phyloP scores from a whole-genome alignment of 176 grass and related monocot species.

The Phyllostachys edulis region DNA sequence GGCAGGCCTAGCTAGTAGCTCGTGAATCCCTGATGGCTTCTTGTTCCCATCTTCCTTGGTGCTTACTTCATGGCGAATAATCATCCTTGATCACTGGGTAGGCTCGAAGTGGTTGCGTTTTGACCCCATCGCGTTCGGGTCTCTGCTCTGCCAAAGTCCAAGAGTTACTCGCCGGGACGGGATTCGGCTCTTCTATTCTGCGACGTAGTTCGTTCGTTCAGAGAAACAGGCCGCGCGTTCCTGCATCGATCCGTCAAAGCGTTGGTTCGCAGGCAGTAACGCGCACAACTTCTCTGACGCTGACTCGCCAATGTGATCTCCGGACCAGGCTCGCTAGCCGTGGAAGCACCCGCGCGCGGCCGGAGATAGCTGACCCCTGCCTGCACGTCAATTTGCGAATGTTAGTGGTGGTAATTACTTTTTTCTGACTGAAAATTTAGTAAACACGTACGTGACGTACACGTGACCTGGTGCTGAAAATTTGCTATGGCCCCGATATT shows the following conservation, averaged over 20 bases:
- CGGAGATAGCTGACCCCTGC: too few relatives aligned
- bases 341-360: too few relatives aligned
- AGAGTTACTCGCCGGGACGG: neutral
- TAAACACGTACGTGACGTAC: too few relatives aligned
- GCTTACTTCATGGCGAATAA: neutral
- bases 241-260: neutral
- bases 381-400: too few relatives aligned
- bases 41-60: neutral
- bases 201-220: neutral
- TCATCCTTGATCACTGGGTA: neutral
- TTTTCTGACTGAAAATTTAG: too few relatives aligned
- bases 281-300: neutral
- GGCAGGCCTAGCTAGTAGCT: neutral
- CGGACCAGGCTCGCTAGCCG: too few relatives aligned
- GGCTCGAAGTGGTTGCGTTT: neutral
- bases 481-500: too few relatives aligned
- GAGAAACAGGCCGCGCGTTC: neutral
- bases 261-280: neutral
- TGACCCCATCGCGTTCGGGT: neutral
- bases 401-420: too few relatives aligned
- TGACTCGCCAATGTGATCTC: neutral
- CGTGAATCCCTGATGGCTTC: too few relatives aligned
- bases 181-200: neutral
- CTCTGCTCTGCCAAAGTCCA: neutral
- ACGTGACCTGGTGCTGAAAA: too few relatives aligned